Evolutionary conservation across 2,329 filamentous ascomycete species (phyloP), one percentile per base, ranked within the genome.

Genomic region (Verticillium klebahnii): DNA sequence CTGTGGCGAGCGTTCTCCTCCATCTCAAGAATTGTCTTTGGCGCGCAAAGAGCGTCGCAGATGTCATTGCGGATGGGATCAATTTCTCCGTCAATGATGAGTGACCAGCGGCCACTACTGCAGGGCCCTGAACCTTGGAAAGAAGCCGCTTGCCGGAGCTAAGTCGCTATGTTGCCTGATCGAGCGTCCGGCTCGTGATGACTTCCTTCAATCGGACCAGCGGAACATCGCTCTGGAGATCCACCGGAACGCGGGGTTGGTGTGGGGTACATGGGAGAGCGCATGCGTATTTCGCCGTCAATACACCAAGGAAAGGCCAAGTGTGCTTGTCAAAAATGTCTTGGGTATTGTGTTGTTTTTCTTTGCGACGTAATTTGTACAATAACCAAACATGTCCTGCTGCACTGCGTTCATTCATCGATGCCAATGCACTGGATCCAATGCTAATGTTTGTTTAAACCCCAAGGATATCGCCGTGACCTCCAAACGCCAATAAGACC

Each of bases 141-240:
- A 11, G 19, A 25, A 19, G 45, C 45, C 19, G 45, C 45, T 50
- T 50, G 45, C 45, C 45, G 45, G 45, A 50, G 45, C 45, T 50
- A 50, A 25, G 19, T 23, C 45, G 5, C 45, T n/a, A 25, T 50
- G 25, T 50, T 50, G 45, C 45, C 45, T 50, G 45, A 19, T 50
- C 45, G 45, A 50, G 45, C 45, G 45, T 25, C 45, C 45, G 19
- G 45, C 23, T 58, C 57, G 57, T n/a, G 57, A 58, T 58, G 57
- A 58, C 57, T 58, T 58, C 57, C 57, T 58, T 58, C 57, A 58
- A 58, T 58, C 57, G 57, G 57, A 58, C 57, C 37, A 58, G 37
- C 57, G 57, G 57, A 58, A 39, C 23, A 32, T 19, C 25, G 9
- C 14, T 15, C 15, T 40, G 12, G 23, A 17, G 57, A 58, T 58